Conservation (phyloP, 352 stramenopile species). For the Globisporangium megalacanthum region DNA sequence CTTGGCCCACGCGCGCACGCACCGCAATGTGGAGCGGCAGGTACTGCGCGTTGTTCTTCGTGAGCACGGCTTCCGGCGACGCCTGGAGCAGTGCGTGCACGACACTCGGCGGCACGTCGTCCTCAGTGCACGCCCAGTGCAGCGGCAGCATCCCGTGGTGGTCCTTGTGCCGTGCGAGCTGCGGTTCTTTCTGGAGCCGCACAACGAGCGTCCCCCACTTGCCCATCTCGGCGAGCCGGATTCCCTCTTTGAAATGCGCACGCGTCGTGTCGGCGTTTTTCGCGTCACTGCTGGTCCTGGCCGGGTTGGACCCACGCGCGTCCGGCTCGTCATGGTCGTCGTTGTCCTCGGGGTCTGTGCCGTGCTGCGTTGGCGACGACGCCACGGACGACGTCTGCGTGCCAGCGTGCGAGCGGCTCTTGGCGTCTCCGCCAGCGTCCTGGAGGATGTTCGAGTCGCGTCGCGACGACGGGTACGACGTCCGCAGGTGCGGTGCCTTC, state of each 20-base stretch:
- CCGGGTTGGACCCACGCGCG: not conserved
- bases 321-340: conserved; percentile 11
- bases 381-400: conserved; percentile 16
- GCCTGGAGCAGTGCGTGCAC: conserved; percentile 59
- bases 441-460: conserved; percentile 17
- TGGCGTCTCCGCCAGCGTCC: conserved; percentile 50
- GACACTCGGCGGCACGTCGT: conserved; percentile 58
- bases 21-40: conserved; percentile 82
- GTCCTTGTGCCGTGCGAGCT: conserved; percentile 72
- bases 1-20: conserved; percentile 38
- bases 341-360: conserved; percentile 10
- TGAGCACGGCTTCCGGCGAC: conserved; percentile 72
- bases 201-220: conserved; percentile 67
- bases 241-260: conserved; percentile 76
- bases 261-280: conserved; percentile 29
- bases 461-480: conserved; percentile 12
- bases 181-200: conserved; percentile 44
- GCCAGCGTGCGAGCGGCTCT: conserved; percentile 9
- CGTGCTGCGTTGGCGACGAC: conserved; percentile 9
- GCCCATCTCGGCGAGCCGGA: conserved; percentile 76
- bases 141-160: conserved; percentile 82
- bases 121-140: conserved; percentile 80
- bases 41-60: conserved; percentile 80
- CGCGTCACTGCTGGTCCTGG: conserved; percentile 10
- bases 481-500: conserved; percentile 1